Evolutionary conservation across 257 asterid species (phyloP), one percentile per base, ranked within the genome.

Genomic region (Buddleja alternifolia): DNA sequence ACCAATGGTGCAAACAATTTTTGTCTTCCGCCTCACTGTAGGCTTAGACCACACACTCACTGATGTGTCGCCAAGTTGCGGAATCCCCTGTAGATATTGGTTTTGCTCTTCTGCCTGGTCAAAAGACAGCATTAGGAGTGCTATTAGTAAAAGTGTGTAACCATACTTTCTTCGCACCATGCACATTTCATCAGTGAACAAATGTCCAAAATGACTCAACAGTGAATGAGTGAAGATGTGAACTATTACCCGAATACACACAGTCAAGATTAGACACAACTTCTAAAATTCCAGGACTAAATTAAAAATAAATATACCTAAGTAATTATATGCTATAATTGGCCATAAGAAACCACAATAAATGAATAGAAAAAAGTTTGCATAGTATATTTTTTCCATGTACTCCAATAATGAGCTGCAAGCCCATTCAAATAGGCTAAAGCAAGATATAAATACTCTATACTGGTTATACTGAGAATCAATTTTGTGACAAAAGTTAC

Each of bases 1-100:
- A 50, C 99, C 99, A 69, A 94, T 94, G 1, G 99, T 94, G 85
- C 99, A 94, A 48, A 91, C 97, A 72, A 91, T 93, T 80, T 93
- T 93, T 34, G 99, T 93, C 88, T 93, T 93, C 8, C 96, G 96
- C 69, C 96, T 83, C 55, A 87, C 96, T 25, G 58, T 75, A 63
- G 99, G 96, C 81, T 87, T 93, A 65, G 97, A 75, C 93, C 88
- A 82, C 80, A 81, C 70, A 25, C 88, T 79, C 16, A 51, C 76
- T 16, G 97, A 79, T 56, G 85, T 77, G 61, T 84, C 84, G 15
- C 85, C 86, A 53, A 68, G 83, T 68, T 83, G 86, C 62, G 85
- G 85, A 79, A 86, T 68, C 73, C 75, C 93, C 73, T 78, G 84
- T 39, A 81, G 59, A 77, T 69, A 78, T 73, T 80, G 83, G 67